A percentile compares a stretch with the other conserved stretches of the same genome.
Evolutionary conservation across 306 rosid genomes (phyloP).

Genomic region (Cicer judaicum): DNA sequence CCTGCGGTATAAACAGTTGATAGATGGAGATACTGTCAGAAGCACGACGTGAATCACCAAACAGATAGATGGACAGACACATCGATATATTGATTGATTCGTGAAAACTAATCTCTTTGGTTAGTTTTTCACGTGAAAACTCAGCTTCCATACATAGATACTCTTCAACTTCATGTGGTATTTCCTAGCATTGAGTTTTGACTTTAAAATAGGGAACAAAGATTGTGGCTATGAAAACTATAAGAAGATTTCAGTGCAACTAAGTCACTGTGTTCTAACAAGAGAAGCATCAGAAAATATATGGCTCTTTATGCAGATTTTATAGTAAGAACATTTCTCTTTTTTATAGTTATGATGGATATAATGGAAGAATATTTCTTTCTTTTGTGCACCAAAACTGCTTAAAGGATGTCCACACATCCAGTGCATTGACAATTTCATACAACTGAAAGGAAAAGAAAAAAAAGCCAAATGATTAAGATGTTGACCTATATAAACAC

Average conservation of each 20-base stretch:
- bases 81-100: no score
- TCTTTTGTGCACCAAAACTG: background rate
- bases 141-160: no score
- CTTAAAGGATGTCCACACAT: background rate
- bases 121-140: no score
- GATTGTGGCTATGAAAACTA: no score
- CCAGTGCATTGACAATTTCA: conserved; percentile 1
- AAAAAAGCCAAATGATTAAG: conserved; percentile 49
- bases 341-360: background rate
- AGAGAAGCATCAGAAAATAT: conserved; percentile 12
- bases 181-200: no score
- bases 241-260: no score
- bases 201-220: no score
- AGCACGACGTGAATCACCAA: background rate
- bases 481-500: conserved; percentile 55
- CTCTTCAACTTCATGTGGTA: no score
- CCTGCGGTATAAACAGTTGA: no score
- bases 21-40: background rate
- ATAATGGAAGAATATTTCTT: background rate
- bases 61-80: no score
- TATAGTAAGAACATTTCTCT: background rate
- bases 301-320: conserved; percentile 4
- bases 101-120: no score
- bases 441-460: conserved; percentile 10
- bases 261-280: background rate